Evolutionary conservation across 495 filamentous ascomycete species (phyloP).

Genomic region (Rhypophila decipiens): DNA sequence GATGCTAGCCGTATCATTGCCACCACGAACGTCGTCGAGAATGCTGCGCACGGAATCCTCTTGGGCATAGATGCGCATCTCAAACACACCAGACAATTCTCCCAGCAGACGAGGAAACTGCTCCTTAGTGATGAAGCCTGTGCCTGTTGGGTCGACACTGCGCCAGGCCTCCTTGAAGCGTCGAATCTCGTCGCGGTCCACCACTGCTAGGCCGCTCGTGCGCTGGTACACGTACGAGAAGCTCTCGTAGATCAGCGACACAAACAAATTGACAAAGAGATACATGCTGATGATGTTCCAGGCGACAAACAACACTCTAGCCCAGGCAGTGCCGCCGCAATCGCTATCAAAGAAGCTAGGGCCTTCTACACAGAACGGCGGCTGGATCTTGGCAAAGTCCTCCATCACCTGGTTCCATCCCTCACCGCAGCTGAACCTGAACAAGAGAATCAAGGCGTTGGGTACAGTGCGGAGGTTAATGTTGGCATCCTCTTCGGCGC

Average conservation of each 20-base stretch:
- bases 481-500: constrained; percentile 63
- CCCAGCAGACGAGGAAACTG: constrained; percentile 84
- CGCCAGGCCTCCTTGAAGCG: constrained; percentile 99
- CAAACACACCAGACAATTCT: constrained; percentile 88
- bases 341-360: constrained; percentile 73
- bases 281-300: constrained; percentile 99
- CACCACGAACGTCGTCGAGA: constrained; percentile 67
- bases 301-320: constrained; percentile 78
- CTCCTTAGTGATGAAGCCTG: constrained; percentile 87
- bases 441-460: constrained; percentile 87
- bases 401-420: constrained; percentile 97
- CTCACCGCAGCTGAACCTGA: constrained; percentile 86
- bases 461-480: constrained; percentile 92
- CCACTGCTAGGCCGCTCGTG: constrained; percentile 74
- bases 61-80: constrained; percentile 93
- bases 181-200: constrained; percentile 86
- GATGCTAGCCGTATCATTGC: constrained; percentile 41
- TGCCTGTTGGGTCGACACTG: constrained; percentile 83
- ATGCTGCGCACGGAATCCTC: constrained; percentile 81
- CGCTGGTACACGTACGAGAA: constrained; percentile 99
- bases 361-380: constrained; percentile 67
- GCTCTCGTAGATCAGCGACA: constrained; percentile 98
- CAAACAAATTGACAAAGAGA: constrained; percentile 97
- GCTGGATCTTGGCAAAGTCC: constrained; percentile 74
- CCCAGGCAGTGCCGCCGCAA: constrained; percentile 86